Evolutionary conservation across 805 yeast genomes (phyloP), one percentile per base, ranked within the genome.

Genomic region (Starmera pachycereana): DNA sequence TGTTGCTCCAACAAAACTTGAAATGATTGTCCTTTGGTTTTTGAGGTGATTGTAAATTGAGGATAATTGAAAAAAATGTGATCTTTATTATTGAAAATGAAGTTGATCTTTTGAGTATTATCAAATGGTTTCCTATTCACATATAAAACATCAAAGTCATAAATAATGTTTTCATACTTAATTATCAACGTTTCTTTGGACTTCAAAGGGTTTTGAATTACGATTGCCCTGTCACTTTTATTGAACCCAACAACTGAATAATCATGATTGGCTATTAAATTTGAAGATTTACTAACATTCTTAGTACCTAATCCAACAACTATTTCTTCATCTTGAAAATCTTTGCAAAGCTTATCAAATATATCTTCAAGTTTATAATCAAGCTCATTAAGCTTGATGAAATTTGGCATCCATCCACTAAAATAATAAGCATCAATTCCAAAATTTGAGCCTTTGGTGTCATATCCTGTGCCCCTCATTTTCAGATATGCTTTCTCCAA

Each of bases 391-490:
- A 13, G 22, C 12, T 19, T 33, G 3, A 62, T 43, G 39, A 67
- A 68, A 43, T 84, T 88, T 0, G 96, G 95, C 7, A 81, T 54
- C 79, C 83, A 87, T 1, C 89, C 87, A 2, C 78, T 66, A 3
- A 88, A 47, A 33, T 76, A 58, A 49, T 62, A 84, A 0, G 83
- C 71, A 51, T 84, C 96, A 12, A 69, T 62, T 3, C 82, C 81
- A 51, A 84, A 74, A 53, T 87, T 85, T 0, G 95, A 85, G 0
- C 96, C 96, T 1, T 55, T 51, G 36, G 77, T 72, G n/a, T 63
- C 63, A 49, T 81, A 81, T 4, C 86, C 81, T 25, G 57, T 44
- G 3, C 63, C 60, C 58, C 68, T 57, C 0, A 81, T 54, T 48
- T 74, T 74, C 43, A 87, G 61, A 51, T 75, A 82, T 0, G 94